Evolutionary conservation across 768 basidiomycete genomes (phyloP), one percentile per base, ranked within the genome.

Genomic region (Thelephora ganbajun): DNA sequence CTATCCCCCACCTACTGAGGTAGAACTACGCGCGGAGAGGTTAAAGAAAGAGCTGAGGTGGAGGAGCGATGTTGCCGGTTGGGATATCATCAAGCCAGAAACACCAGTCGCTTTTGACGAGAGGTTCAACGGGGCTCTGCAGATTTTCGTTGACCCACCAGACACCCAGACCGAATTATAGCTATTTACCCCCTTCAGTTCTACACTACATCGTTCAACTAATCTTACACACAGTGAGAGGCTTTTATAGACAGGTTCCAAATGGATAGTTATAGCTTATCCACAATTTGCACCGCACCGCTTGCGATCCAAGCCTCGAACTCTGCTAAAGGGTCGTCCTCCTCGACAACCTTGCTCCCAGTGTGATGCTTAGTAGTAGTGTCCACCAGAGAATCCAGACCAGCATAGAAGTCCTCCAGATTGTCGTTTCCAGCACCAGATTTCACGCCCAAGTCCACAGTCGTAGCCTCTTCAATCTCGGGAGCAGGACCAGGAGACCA

Each of bases 31-130:
- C 41, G 82, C 82, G 35, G 91, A 97, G 65, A 70, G 94, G 54
- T 61, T 91, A 61, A 83, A 83, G 64, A 94, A 92, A 66, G 94
- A 98, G 66, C 61, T 79, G 54, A 70, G 78, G 55, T 98, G 94
- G 94, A 73, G 77, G 41, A 71, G 74, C 18, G 85, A 93, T 56
- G 65, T 83, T 47, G 71, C 71, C 45, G 92, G 87, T 2, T 97
- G 85, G 84, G 70, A 74, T 35, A 75, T 91, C 47, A 69, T 93
- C 47, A 71, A 77, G 48, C 78, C 80, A 2, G 74, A 77, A 2
- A 64, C 64, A 46, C 66, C 66, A 13, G 78, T 85, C 11, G 70
- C 69, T 19, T 98, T 91, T 91, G 84, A 92, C 56, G 73, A 79
- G 50, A 68, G 81, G 50, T 84, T 87, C 55, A 65, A 68, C 46